A percentile compares a stretch with the other conserved stretches of the same genome.
Evolutionary conservation across 805 yeast genomes (phyloP).

Genomic region (Kuraishia capsulata): DNA sequence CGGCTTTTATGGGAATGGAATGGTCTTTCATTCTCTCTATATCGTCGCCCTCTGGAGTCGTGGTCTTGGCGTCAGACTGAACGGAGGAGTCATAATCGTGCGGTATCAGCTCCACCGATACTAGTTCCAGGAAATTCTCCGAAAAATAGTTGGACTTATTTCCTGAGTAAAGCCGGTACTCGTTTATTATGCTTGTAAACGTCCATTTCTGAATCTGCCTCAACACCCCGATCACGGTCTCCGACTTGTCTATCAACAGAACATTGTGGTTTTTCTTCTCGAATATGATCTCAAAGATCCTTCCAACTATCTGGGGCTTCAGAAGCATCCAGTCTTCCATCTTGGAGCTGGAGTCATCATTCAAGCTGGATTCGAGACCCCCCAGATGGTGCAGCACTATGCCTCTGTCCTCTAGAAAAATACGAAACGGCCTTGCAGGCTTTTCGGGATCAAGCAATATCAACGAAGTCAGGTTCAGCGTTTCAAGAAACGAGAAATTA

Average conservation of each 20-base stretch:
- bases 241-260: constrained; percentile 70
- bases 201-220: constrained; percentile 86
- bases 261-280: constrained; percentile 54
- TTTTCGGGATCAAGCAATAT: constrained; percentile 77
- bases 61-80: not conserved
- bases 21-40: not conserved
- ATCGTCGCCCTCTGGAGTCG: constrained; percentile 1
- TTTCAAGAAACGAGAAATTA: constrained; percentile 68
- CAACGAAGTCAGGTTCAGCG: constrained; percentile 59
- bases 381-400: constrained; percentile 41
- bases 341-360: constrained; percentile 12
- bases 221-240: constrained; percentile 71
- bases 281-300: constrained; percentile 56
- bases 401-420: constrained; percentile 49
- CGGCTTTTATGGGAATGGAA: not conserved
- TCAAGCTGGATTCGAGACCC: constrained; percentile 7
- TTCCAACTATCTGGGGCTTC: constrained; percentile 53
- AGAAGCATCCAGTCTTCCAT: constrained; percentile 64
- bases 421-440: constrained; percentile 64
- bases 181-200: constrained; percentile 73
- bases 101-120: constrained; percentile 44
- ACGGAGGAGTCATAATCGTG: constrained; percentile 13
- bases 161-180: constrained; percentile 71
- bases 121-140: constrained; percentile 73
- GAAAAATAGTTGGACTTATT: constrained; percentile 68